Evolutionary conservation across 169 alveolate genomes (phyloP).

Genomic region (Cryptosporidium ubiquitum): DNA sequence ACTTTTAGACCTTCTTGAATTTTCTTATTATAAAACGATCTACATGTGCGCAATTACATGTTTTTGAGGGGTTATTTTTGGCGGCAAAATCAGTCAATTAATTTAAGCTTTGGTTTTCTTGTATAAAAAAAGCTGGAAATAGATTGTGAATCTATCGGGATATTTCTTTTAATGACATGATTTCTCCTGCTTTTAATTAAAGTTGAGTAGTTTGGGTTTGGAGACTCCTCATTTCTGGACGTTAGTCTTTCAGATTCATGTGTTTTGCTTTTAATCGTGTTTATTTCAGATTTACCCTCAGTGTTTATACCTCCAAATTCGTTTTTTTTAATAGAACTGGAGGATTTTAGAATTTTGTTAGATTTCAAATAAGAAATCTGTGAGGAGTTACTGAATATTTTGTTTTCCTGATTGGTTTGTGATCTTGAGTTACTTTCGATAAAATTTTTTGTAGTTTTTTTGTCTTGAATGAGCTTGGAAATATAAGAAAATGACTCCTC

Average conservation of each 20-base stretch:
- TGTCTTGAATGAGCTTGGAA: slow-evolving; percentile 31
- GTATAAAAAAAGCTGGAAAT: slow-evolving; percentile 36
- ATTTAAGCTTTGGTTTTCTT: slow-evolving; percentile 28
- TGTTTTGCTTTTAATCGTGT: background rate
- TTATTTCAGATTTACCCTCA: background rate
- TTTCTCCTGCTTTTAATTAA: background rate
- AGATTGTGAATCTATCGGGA: slow-evolving; percentile 39
- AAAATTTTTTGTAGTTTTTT: background rate
- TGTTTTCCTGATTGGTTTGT: background rate
- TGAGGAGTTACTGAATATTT: background rate
- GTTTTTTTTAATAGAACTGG: background rate
- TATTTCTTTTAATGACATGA: background rate
- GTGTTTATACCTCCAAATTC: background rate
- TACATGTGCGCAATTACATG: slow-evolving; percentile 37
- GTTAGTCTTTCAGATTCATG: background rate
- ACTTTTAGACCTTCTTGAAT: background rate
- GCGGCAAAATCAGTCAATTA: slow-evolving; percentile 20
- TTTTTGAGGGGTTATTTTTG: slow-evolving; percentile 6
- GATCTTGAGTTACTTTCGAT: background rate
- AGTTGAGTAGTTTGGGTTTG: slow-evolving; percentile 8
- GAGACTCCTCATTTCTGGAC: slow-evolving; percentile 5
- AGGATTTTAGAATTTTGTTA: background rate
- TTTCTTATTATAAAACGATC: slow-evolving; percentile 55
- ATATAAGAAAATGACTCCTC: slow-evolving; percentile 32
- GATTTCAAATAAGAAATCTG: background rate